These are phyloP conservation scores for Solanum lycopersicoides DNA, from an alignment of 257 asterid species.

Conservation along the genomic window DNA sequence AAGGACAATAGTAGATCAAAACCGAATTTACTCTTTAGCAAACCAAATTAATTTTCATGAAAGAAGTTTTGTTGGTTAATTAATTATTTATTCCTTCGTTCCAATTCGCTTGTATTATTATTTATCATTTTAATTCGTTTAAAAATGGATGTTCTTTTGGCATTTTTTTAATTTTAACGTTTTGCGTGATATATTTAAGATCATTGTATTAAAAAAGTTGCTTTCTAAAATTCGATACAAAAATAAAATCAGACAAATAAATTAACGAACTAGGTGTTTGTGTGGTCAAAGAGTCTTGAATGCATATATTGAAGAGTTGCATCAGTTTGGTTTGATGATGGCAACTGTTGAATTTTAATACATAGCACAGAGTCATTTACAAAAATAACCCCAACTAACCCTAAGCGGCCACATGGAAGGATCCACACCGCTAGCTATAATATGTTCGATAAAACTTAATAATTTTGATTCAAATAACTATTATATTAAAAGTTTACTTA, in stretches of 20 bases:
- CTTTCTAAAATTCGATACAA: accelerated
- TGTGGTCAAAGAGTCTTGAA: background rate
- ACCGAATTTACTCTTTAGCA: background rate
- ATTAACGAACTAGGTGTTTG: background rate
- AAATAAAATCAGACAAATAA: background rate
- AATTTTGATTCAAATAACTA: background rate
- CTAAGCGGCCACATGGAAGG: background rate
- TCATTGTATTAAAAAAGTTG: accelerated
- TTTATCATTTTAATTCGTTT: background rate
- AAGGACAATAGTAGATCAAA: background rate
- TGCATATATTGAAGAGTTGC: background rate
- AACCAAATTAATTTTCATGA: background rate
- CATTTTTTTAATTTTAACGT: background rate
- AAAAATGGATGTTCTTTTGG: background rate
- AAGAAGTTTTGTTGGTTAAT: background rate
- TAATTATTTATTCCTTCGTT: background rate
- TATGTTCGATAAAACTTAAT: no score
- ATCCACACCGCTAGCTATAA: background rate
- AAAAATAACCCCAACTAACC: background rate
- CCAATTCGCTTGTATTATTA: background rate
- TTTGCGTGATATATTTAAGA: accelerated
- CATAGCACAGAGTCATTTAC: background rate
- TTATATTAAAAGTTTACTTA: background rate
- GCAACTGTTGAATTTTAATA: background rate
- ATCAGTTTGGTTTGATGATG: background rate